Conservation (phyloP, 1,284 basidiomycete genomes). For the Pisolithus thermaeus region DNA sequence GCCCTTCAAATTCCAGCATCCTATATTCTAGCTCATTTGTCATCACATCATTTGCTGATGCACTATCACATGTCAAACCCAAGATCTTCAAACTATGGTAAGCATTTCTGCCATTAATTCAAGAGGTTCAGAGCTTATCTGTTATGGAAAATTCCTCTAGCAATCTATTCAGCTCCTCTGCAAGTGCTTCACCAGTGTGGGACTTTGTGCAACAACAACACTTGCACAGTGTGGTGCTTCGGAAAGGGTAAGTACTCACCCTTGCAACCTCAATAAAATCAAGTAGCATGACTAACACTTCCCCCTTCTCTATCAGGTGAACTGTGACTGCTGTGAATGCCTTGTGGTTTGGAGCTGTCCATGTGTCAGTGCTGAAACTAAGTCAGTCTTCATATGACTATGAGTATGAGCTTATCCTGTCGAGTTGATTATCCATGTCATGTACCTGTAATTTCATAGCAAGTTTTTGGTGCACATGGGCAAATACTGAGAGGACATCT, state of each 20-base stretch:
- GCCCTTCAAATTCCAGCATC: neutral
- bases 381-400: neutral
- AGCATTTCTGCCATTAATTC: no score
- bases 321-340: neutral
- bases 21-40: neutral
- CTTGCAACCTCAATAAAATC: neutral
- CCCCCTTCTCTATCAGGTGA: neutral
- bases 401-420: neutral
- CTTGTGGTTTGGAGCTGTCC: neutral
- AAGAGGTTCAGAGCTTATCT: neutral
- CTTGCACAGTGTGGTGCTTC: no score
- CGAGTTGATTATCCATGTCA: no score
- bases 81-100: no score
- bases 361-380: no score
- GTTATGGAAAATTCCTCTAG: slow-evolving; percentile 22
- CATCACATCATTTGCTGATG: no score
- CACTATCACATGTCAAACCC: no score
- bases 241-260: neutral
- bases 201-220: slow-evolving; percentile 4
- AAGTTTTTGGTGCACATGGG: neutral
- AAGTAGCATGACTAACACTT: neutral
- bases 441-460: neutral
- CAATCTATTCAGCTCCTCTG: slow-evolving; percentile 17
- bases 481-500: slow-evolving; percentile 2
- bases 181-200: slow-evolving; percentile 22